These are phyloP conservation scores for Trichoderma oligosporum DNA, from an alignment of 2,329 filamentous ascomycete species.

Conservation along the genomic window DNA sequence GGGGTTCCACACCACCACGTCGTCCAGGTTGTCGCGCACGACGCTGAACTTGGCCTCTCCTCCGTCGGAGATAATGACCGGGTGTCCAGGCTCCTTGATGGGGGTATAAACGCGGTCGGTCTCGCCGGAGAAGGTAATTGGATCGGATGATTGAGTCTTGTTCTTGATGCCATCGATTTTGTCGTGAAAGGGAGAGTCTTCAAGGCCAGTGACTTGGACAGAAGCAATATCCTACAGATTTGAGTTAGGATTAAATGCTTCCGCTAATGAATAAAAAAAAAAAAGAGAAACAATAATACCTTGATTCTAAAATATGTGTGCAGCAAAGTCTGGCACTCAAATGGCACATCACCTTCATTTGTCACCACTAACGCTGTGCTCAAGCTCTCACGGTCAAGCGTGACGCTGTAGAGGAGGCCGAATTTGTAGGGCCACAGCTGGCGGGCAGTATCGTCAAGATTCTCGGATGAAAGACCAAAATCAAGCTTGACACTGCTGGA, in stretches of 20 bases:
- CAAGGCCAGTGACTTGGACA: conserved; percentile 70
- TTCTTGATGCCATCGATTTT: conserved; percentile 67
- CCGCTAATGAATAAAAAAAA: background rate
- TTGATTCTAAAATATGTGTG: conserved; percentile 85
- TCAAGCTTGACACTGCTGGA: conserved; percentile 81
- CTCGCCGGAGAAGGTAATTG: conserved; percentile 69
- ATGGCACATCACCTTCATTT: conserved; percentile 77
- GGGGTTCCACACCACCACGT: conserved; percentile 96
- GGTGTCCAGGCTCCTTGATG: conserved; percentile 53
- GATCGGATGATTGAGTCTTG: conserved; percentile 60
- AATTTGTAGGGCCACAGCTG: conserved; percentile 83
- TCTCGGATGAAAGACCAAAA: conserved; percentile 78
- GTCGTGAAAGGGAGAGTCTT: conserved; percentile 73
- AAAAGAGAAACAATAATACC: conserved; percentile 51
- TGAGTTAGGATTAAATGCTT: background rate
- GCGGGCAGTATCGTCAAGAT: conserved; percentile 64
- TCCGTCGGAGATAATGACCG: conserved; percentile 58
- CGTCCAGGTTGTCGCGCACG: conserved; percentile 76
- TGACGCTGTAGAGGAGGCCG: conserved; percentile 89
- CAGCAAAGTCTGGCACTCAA: conserved; percentile 87
- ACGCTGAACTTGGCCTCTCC: conserved; percentile 67
- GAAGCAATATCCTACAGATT: conserved; percentile 68
- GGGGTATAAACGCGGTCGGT: conserved; percentile 86
- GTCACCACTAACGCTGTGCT: conserved; percentile 80
- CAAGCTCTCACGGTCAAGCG: conserved; percentile 68